Evolutionary conservation across 164 flowering plant species (phyloP), one percentile per base, ranked within the genome.

Genomic region (Akebia trifoliata): DNA sequence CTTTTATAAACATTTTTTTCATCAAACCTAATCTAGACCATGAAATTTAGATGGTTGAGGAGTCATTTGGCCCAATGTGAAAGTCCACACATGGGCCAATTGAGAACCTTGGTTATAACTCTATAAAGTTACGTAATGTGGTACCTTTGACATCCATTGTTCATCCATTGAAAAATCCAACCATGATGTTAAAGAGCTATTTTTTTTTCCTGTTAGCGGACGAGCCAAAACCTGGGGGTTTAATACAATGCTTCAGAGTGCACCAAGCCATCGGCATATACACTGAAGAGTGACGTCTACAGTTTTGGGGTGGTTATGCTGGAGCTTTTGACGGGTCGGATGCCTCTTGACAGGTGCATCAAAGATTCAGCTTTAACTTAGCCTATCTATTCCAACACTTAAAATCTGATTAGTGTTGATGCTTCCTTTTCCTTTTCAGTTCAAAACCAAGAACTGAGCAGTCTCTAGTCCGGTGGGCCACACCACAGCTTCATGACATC

Each of bases 241-340:
- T 94, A 94, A 57, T 88, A 85, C 60, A 76, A 69, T 71, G 87
- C 98, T 48, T 96, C 96, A 28, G 95, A 88, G 63, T 81, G 88
- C 79, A 74, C 77, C 28, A 72, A 64, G 46, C 78, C 83, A 24
- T 75, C 80, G 1, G 78, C 79, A 22, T 86, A 79, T 62, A 78
- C 87, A 45, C 3, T 67, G 36, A 91, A 88, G 77, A 86, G 96
- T 57, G 96, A 91, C 58, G 81, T 86, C 0, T 86, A 84, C 74
- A 85, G 93, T 67, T 86, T 86, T 68, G 98, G 95, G 46, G 89
- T 88, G 49, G 95, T 86, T 37, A 84, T 91, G 96, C 59, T 91
- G 70, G 95, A 91, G 71, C 59, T 88, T n/a, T 67, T 91, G 66
- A 81, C 95, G 1, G 96, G 96, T 21, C 80, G 90, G 57, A 78